Percentiles rank a stretch among this genome's conserved stretches.
Evolutionary conservation across 805 yeast species (phyloP).

Genomic region (Cyberlindnera euphorbiae): DNA sequence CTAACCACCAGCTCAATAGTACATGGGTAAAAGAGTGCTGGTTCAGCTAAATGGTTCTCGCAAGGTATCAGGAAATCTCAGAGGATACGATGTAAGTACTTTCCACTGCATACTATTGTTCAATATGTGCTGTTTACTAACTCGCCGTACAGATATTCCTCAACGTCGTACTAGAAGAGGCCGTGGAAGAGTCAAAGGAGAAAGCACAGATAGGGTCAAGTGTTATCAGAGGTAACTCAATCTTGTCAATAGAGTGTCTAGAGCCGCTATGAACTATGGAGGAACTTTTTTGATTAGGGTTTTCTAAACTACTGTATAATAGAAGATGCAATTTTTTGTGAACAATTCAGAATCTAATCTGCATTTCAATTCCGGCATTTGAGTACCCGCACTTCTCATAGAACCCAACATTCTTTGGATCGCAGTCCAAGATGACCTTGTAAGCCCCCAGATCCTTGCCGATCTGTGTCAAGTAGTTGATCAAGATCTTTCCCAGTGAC

Average conservation of each 20-base stretch:
- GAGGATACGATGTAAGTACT: conserved; percentile 64
- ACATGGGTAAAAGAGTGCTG: conserved; percentile 71
- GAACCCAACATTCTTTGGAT: conserved; percentile 73
- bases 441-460: conserved; percentile 69
- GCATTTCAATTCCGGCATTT: conserved; percentile 68
- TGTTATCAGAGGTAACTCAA: conserved; percentile 75
- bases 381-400: conserved; percentile 83
- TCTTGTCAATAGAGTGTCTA: conserved; percentile 57
- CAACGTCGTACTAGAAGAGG: conserved; percentile 67
- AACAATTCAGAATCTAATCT: conserved; percentile 38
- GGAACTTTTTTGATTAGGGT: too few relatives aligned
- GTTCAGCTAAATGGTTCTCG: conserved; percentile 78
- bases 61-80: conserved; percentile 69
- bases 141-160: conserved; percentile 62
- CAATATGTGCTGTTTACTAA: too few relatives aligned
- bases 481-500: conserved; percentile 66
- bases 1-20: conserved; percentile 34
- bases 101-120: too few relatives aligned
- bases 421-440: conserved; percentile 87
- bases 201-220: conserved; percentile 60
- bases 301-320: not conserved
- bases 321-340: too few relatives aligned
- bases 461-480: conserved; percentile 52
- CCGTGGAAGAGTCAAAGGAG: conserved; percentile 49
- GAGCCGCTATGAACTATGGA: conserved; percentile 18